Evolutionary conservation across 73 alveolate species (phyloP).

Genomic region (Tetrahymena thermophila): DNA sequence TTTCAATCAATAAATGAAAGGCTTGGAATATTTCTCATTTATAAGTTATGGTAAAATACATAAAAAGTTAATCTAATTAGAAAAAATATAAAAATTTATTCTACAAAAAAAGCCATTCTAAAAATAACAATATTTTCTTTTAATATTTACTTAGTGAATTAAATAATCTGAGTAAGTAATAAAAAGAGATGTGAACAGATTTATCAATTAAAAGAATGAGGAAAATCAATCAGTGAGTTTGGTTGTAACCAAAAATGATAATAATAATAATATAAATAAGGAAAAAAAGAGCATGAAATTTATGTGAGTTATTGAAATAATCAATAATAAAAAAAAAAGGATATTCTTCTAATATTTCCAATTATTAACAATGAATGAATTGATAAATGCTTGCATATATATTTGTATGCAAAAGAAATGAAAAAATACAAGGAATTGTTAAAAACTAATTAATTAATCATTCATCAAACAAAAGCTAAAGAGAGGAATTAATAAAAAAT

Average conservation of each 20-base stretch:
- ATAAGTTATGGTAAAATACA: too few species aligned
- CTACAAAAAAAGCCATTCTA: background rate
- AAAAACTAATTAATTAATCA: background rate
- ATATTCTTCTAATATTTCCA: background rate
- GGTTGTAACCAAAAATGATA: background rate
- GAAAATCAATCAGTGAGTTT: background rate
- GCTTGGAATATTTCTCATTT: background rate
- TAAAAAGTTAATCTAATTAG: too few species aligned
- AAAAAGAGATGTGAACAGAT: background rate
- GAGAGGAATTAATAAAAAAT: background rate
- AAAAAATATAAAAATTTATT: too few species aligned
- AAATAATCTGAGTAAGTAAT: background rate
- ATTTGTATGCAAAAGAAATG: background rate
- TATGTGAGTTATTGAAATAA: background rate
- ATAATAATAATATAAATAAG: background rate
- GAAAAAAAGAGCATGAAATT: background rate
- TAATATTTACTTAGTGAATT: too few species aligned
- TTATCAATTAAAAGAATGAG: background rate
- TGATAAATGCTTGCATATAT: background rate
- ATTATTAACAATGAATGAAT: background rate
- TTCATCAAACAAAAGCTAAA: background rate
- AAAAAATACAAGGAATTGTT: background rate
- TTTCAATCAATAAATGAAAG: background rate
- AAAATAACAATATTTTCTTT: too few species aligned
- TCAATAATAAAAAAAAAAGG: background rate